Evolutionary conservation across 1,284 basidiomycete species (phyloP), one percentile per base, ranked within the genome.

Genomic region (Ustilago loliicola): DNA sequence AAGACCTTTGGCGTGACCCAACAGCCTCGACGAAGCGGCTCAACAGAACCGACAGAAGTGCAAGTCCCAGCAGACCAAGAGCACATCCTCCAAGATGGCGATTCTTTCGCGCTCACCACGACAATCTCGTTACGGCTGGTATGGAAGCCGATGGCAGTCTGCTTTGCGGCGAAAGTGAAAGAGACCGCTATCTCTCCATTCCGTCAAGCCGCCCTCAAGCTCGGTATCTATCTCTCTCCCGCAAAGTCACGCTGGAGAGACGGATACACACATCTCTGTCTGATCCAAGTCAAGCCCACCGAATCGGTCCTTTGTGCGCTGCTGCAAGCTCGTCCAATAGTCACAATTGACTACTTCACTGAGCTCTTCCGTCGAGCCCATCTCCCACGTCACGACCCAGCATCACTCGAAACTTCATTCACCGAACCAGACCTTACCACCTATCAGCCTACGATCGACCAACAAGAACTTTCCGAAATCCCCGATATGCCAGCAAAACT

Each of bases 231-330:
- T 34, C 57, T 79, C 1, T 79, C 77, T 3, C 66, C 77, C 1
- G 61, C 73, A 23, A 80, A 77, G 54, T 74, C 76, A 4, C 34
- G 58, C 15, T 80, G 76, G 70, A 56, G 53, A 19, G 36, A 66
- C 32, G 79, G 76, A n/a, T 78, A 61, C 45, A 76, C 79, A 8
- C 79, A 80, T 40, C 70, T 80, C 25, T 75, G 72, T 30, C 34
- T 80, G 2, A 29, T 59, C 1, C 70, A 74, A 30, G 56, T 77
- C 60, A 79, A 75, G 21, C 70, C 77, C 10, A 80, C 77, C 50
- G 68, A 76, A 17, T 72, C 65, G 7, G 66, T 80, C 13, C 50
- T 79, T 5, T 61, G 61, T 25, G 79, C 80, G 1, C 62, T 79
- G 0, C 53, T 79, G 1, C 60, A 73, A 15, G 77, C 63, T 8